Evolutionary conservation across 495 filamentous ascomycete genomes (phyloP).

Genomic region (Aspergillus saccharolyticus): DNA sequence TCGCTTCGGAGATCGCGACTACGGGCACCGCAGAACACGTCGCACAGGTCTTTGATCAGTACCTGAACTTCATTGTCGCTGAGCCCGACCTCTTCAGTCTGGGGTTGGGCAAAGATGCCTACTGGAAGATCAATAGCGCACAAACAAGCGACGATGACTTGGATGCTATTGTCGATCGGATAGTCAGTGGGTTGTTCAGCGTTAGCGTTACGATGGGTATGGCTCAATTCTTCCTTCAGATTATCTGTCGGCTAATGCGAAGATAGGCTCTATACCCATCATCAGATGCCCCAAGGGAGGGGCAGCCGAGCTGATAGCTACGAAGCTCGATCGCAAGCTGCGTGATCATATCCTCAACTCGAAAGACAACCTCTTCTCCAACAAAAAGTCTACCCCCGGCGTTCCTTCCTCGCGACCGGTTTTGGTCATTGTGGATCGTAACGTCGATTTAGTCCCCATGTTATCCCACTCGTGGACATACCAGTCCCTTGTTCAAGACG

Average conservation of each 20-base stretch:
- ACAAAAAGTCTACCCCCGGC: conserved; percentile 46
- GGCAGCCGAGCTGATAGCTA: conserved; percentile 89
- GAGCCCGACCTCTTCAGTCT: conserved; percentile 96
- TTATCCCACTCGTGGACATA: conserved; percentile 99
- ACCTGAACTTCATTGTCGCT: conserved; percentile 93
- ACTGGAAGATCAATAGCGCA: conserved; percentile 91
- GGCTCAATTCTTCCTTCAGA: conserved; percentile 11
- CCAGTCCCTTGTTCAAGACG: conserved; percentile 91
- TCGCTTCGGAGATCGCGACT: conserved; percentile 79
- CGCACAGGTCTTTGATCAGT: conserved; percentile 92
- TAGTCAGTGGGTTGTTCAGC: conserved; percentile 92
- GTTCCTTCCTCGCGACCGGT: conserved; percentile 73
- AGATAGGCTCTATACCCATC: conserved; percentile 77
- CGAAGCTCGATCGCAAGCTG: conserved; percentile 89
- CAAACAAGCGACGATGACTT: conserved; percentile 86
- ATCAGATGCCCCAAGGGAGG: conserved; percentile 89
- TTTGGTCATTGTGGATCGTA: conserved; percentile 86
- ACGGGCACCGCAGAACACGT: conserved; percentile 82
- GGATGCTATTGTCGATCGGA: conserved; percentile 78
- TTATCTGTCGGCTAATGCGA: conserved; percentile 4
- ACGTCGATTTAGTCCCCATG: conserved; percentile 97
- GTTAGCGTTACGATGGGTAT: conserved; percentile 95
- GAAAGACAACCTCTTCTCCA: conserved; percentile 88
- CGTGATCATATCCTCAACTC: conserved; percentile 96
- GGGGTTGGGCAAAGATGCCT: conserved; percentile 81